Base-by-base conservation (phyloP, 2,329 filamentous ascomycete genomes). In the Colletotrichum australisinense region DNA sequence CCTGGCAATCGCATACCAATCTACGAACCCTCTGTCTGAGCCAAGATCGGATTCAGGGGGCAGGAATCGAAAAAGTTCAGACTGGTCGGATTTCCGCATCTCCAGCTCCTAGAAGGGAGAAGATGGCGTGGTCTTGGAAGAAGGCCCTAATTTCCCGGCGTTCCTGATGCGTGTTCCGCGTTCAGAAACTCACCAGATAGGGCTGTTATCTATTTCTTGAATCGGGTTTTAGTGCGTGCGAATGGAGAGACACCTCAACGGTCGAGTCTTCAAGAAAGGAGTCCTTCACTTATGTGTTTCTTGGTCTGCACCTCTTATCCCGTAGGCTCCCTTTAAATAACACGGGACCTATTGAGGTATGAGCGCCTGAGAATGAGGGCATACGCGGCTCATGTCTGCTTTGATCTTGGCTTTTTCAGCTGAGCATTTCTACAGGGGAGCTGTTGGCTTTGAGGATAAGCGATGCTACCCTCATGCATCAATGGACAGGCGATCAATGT, bases 81-180 rank as follows among this genome's bases (percentile, higher is more conserved):
- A 49, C 7, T 7, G 6, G 42, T n/a, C 19, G 42, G 42, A n/a
- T 49, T n/a, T 49, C 42, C 42, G 42, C 42, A 49, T 49, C 42
- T 49, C 11, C 16, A 49, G 42, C 42, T 49, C 16, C 5, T 19
- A 42, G 38, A 49, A 49, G 19, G 16, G 42, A n/a, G 19, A n/a
- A 49, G 42, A n/a, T 1, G 42, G 19, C 19, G 42, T 4, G 42
- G 42, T 28, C 6, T 46, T 14, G 12, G 4, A 28, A 0, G n/a
- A 7, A 38, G n/a, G 14, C 38, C 35, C 19, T 32, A 57, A 70
- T 70, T 70, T 67, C 42, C 42, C 38, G 55, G 38, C 68, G 68
- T 70, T 42, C 68, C 68, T 60, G 32, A 22, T 26, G n/a, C 28
- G 55, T 30, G 55, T 60, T 24, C 14, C 28, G 19, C n/a, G 32